Base-by-base conservation (phyloP, 2,329 filamentous ascomycete genomes). In the Truncatella angustata region DNA sequence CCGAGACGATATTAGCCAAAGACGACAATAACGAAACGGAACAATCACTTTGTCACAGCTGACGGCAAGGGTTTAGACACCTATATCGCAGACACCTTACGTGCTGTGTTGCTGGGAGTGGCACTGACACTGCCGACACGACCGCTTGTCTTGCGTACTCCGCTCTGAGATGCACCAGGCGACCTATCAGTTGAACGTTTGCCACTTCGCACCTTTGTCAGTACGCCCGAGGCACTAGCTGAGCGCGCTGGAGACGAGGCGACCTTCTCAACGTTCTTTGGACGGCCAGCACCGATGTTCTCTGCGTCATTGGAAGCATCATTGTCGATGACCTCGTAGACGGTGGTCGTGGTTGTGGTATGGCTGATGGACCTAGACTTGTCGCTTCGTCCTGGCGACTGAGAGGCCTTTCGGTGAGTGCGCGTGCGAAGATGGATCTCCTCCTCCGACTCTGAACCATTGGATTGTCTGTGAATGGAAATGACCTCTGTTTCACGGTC, bases 401-500 rank as follows among this genome's bases (percentile, higher is more conserved):
- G 82, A 18, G 80, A 87, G 35, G 73, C 74, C 73, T 86, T 89
- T 61, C 80, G 86, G 63, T 77, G 83, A 53, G 83, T 82, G 58
- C 81, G 81, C 78, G 90, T 84, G 46, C 91, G 87, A 42, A 96
- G 73, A 63, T 91, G 87, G 62, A 84, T 82, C 66, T 96, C 91
- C 64, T 96, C 90, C 55, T 96, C 91, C 18, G 87, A 88, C 66
- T 94, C 89, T 43, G 75, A 75, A 39, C 79, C 80, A 16, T 80
- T 78, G 12, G 83, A 85, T 36, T 81, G 78, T 30, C 83, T 84
- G 60, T 87, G 78, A 40, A 81, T 79, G 37, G 79, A 75, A 47
- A 85, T 73, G 52, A 83, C 69, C 65, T 90, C 86, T 0, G 81
- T 80, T 53, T 85, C 79, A 63, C 81, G 68, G 64, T 79, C 73